These are phyloP conservation scores for Diaporthe sp. DNA, from an alignment of 2,329 filamentous ascomycete species.

Conservation along the genomic window DNA sequence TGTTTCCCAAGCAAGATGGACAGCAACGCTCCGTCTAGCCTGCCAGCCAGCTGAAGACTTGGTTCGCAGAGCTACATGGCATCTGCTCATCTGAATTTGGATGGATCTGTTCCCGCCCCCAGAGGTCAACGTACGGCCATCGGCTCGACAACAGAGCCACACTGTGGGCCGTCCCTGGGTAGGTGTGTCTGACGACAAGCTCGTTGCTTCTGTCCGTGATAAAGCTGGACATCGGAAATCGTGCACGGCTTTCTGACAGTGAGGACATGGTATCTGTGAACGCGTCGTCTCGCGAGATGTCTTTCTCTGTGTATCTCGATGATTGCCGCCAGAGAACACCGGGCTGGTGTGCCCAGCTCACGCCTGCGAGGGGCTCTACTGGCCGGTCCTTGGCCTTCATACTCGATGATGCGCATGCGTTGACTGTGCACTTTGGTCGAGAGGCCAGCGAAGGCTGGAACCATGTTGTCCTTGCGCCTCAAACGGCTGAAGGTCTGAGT, in stretches of 20 bases:
- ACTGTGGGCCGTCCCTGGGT: background rate
- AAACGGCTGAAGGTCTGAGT: background rate
- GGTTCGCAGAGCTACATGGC: background rate
- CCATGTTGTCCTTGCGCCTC: background rate
- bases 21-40: background rate
- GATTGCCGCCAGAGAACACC: background rate
- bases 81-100: background rate
- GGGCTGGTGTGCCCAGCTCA: background rate
- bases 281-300: background rate
- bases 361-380: background rate
- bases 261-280: background rate
- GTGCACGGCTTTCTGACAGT: background rate
- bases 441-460: background rate
- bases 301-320: background rate
- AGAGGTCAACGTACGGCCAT: background rate
- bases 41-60: background rate
- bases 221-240: no score
- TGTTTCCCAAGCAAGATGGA: background rate
- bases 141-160: background rate
- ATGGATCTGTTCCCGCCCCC: background rate
- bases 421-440: no score
- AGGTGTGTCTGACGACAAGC: background rate
- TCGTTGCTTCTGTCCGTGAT: background rate
- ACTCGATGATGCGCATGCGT: background rate
- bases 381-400: background rate